Evolutionary conservation across 2,329 filamentous ascomycete genomes (phyloP).

Genomic region (Microascus cirrosus): DNA sequence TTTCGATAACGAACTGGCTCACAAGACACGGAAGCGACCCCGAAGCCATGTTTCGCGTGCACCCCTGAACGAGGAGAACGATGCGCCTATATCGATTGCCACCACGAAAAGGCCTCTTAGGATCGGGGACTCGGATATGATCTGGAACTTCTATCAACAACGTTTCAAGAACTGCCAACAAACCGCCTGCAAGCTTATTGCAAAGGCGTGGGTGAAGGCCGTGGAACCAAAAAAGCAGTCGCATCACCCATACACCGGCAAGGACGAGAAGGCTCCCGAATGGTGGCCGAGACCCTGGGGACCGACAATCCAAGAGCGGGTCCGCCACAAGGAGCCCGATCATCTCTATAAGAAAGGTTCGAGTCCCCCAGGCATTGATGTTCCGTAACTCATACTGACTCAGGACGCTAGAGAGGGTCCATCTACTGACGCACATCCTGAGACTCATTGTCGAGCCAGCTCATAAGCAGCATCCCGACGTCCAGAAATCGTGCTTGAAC

Average conservation of each 20-base stretch:
- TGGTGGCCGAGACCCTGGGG: slow-evolving; percentile 57
- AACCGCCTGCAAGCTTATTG: slow-evolving; percentile 58
- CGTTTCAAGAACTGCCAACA: slow-evolving; percentile 59
- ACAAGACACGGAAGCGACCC: slow-evolving; percentile 24
- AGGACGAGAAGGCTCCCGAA: slow-evolving; percentile 47
- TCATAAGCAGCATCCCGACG: slow-evolving; percentile 34
- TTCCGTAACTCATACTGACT: slow-evolving; percentile 6
- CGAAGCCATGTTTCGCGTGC: slow-evolving; percentile 20
- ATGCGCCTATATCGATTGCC: slow-evolving; percentile 22
- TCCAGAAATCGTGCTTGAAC: slow-evolving; percentile 40
- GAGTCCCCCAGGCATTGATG: slow-evolving; percentile 8
- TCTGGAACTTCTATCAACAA: slow-evolving; percentile 49
- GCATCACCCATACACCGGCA: slow-evolving; percentile 60
- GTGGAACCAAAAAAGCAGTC: slow-evolving; percentile 71
- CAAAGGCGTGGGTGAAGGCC: slow-evolving; percentile 65
- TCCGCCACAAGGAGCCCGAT: slow-evolving; percentile 63
- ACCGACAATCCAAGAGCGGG: slow-evolving; percentile 35
- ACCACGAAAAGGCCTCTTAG: slow-evolving; percentile 31
- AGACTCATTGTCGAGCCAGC: slow-evolving; percentile 41
- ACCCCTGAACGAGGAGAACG: slow-evolving; percentile 26
- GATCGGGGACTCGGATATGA: slow-evolving; percentile 40
- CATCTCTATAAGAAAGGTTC: slow-evolving; percentile 58
- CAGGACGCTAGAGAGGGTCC: slow-evolving; percentile 39
- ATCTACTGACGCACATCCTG: slow-evolving; percentile 49
- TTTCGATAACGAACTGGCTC: slow-evolving; percentile 5